Base-by-base conservation (phyloP, 495 filamentous ascomycete genomes). In the Aspergillus olivimuriae region DNA sequence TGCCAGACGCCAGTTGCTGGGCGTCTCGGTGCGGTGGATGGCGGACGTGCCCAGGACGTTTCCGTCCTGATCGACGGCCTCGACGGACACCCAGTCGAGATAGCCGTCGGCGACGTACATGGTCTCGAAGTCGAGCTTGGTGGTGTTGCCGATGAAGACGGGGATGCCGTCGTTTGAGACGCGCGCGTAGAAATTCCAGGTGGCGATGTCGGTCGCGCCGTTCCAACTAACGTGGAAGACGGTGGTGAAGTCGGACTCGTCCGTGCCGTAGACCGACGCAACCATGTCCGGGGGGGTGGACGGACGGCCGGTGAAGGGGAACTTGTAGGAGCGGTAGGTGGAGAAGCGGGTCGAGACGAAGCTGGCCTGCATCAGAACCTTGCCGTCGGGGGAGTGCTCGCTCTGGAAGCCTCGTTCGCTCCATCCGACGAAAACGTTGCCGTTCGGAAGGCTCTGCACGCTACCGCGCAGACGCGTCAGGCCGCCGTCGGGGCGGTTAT, bases 401-500 rank as follows among this genome's bases (percentile, higher is more conserved):
- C 73, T 80, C 21, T 76, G 62, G 41, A 75, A 75, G 2, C 75
- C 72, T 3, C 65, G 59, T 23, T 75, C 70, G 22, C 80, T 80
- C 77, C 77, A 82, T 40, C 77, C 76, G 17, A 78, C 60, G 12
- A 81, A 72, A 28, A 69, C 49, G 47, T 80, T 80, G 22, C 69
- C 75, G 32, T 73, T 70, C 0, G 76, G 69, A 3, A 84, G 66
- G 2, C 68, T 51, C 49, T 81, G 77, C 12, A 74, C 69, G 43
- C 68, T 81, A 18, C 80, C 80, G 45, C 81, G 79, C n/a, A 76
- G 75, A 14, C 71, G 72, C 15, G 75, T 73, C n/a, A 75, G 57
- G 14, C 65, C 65, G 23, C 54, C 56, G 23, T 77, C 69, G 0
- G 77, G 76, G 21, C 73, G 65, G 37, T 61, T 58, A 45, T 67